Evolutionary conservation across 129 eudicot species (phyloP).

Genomic region (Scalesia atractyloides): DNA sequence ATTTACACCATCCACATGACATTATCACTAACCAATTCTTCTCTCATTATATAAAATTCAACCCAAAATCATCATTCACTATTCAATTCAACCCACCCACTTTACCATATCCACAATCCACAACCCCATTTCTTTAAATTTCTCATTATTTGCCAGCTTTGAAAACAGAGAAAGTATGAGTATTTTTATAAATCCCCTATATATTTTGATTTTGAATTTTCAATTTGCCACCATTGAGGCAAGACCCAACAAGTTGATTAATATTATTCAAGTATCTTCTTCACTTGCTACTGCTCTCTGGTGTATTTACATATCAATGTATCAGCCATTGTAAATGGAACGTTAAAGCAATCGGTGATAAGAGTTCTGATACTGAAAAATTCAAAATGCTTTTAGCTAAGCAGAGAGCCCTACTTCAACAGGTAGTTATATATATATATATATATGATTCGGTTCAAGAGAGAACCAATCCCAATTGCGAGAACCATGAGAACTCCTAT

Average conservation of each 20-base stretch:
- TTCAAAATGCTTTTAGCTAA: conserved; percentile 70
- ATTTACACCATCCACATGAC: not conserved
- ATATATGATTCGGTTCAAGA: no score
- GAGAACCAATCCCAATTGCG: no score
- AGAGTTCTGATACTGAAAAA: conserved; percentile 57
- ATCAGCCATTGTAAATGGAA: conserved; percentile 30
- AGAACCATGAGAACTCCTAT: no score
- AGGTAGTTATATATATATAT: conserved; percentile 37
- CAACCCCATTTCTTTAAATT: conserved; percentile 4
- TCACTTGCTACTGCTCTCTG: conserved; percentile 27
- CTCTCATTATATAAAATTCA: not conserved
- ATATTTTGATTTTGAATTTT: conserved; percentile 30
- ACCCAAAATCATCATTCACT: not conserved
- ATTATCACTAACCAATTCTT: conserved; percentile 15
- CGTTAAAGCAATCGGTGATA: conserved; percentile 35
- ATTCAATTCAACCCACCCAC: no score
- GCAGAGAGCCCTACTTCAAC: conserved; percentile 63
- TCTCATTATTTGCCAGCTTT: not conserved
- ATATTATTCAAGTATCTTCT: conserved; percentile 30
- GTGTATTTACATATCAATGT: conserved; percentile 20
- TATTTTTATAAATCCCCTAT: conserved; percentile 4
- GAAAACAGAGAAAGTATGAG: conserved; percentile 28
- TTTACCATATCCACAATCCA: conserved; percentile 4
- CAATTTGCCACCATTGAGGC: conserved; percentile 40
- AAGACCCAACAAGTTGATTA: conserved; percentile 25